Evolutionary conservation across 2,329 filamentous ascomycete species (phyloP), one percentile per base, ranked within the genome.

Genomic region (Tothia fuscella): DNA sequence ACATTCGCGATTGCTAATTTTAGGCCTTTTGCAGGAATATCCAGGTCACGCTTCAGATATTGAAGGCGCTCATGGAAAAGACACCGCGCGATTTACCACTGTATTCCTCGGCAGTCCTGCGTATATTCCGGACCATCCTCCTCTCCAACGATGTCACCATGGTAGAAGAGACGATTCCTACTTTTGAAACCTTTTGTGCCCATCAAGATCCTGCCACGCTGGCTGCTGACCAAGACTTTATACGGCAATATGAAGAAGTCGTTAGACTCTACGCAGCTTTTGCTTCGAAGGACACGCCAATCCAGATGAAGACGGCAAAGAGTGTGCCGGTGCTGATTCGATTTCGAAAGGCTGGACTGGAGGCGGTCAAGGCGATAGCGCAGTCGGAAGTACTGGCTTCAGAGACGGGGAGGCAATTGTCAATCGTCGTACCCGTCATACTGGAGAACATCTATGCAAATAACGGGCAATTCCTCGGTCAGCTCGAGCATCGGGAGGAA

Each of bases 41-140:
- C 44, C 86, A 93, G 60, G 87, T 98, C 49, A 95, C 88, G 3
- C 78, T 98, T 45, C 83, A 93, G 60, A 95, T 98, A 52, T 71
- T 95, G 50, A 79, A 81, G 47, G 86, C 88, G 34, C 72, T 98
- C 53, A 87, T 96, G 61, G 88, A 96, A 57, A 95, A 95, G 64
- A 76, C 85, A 32, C 82, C 86, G 46, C 82, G 88, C 58, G 88
- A 95, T 58, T 76, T 95, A 37, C 83, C 86, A 39, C 77, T 98
- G 39, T 93, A 93, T 58, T 86, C 86, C 36, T 74, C 76, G 48
- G 85, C 83, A 54, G 78, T 95, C 43, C 76, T 96, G 56, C 83
- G 80, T 52, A 82, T 95, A 49, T 74, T 96, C 55, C 77, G 81
- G 49, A 80, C 80, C 43, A 80, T 96, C 53, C 74, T 96, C 41